These are phyloP conservation scores for Neonectria hederae DNA, from an alignment of 2,329 filamentous ascomycete species.

Conservation along the genomic window DNA sequence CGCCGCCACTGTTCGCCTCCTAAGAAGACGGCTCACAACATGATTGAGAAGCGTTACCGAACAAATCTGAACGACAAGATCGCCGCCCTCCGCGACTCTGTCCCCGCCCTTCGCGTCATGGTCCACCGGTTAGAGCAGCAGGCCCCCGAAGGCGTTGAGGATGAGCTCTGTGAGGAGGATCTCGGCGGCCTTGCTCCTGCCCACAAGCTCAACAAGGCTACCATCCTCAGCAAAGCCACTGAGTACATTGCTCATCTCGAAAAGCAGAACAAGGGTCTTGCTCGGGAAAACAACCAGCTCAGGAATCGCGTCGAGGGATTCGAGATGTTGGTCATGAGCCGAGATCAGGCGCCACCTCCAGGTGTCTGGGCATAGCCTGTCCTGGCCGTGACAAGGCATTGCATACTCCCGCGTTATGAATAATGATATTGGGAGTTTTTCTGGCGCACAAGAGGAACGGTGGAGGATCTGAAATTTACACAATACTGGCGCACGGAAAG, in stretches of 20 bases:
- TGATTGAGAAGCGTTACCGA: conserved; percentile 95
- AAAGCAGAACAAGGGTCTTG: conserved; percentile 46
- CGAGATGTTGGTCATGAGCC: conserved; percentile 44
- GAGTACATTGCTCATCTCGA: conserved; percentile 51
- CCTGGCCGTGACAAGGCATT: conserved; percentile 24
- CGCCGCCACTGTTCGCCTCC: conserved; percentile 44
- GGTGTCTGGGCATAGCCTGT: conserved; percentile 40
- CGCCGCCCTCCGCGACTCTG: conserved; percentile 84
- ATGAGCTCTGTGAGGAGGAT: conserved; percentile 73
- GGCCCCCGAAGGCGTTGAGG: conserved; percentile 63
- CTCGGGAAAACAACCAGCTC: conserved; percentile 46
- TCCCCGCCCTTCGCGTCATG: conserved; percentile 85
- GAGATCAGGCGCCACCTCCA: conserved; percentile 37
- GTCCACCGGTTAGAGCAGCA: conserved; percentile 65
- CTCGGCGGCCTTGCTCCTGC: conserved; percentile 81
- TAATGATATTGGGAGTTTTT: conserved; percentile 41
- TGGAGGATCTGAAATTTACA: conserved; percentile 24
- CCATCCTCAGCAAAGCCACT: conserved; percentile 62
- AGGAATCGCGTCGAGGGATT: conserved; percentile 44
- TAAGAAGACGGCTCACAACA: conserved; percentile 95
- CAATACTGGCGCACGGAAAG: conserved; percentile 30
- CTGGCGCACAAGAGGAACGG: conserved; percentile 30
- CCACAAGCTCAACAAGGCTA: conserved; percentile 94
- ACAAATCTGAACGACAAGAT: conserved; percentile 97
- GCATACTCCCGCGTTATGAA: conserved; percentile 37